phyloP scores from a whole-genome alignment of 2,329 filamentous ascomycete species.

The Fusarium falciforme region DNA sequence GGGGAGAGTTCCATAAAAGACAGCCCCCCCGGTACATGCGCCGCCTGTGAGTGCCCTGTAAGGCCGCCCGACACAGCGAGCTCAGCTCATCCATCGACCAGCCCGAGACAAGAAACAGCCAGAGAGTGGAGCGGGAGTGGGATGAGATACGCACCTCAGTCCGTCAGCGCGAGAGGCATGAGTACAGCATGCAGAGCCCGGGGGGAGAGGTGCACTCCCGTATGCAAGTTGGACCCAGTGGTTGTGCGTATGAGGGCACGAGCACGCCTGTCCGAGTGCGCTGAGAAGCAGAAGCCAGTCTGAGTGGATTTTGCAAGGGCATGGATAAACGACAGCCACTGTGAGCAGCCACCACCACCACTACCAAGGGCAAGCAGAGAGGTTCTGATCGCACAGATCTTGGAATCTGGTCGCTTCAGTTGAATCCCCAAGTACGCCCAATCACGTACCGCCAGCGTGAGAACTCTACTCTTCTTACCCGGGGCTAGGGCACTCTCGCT shows the following conservation, averaged over 20 bases:
- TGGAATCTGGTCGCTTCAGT: not conserved
- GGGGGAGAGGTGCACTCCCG: not conserved
- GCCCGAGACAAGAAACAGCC: not conserved
- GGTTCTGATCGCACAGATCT: conserved; percentile 2
- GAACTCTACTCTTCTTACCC: not conserved
- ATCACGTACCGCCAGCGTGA: not conserved
- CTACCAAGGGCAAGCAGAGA: not conserved
- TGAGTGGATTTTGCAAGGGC: conserved; percentile 5
- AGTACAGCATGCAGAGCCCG: not conserved
- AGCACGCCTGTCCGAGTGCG: not conserved
- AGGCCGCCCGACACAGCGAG: conserved; percentile 3
- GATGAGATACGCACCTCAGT: not conserved
- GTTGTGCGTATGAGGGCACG: not conserved
- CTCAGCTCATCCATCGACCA: conserved; percentile 11
- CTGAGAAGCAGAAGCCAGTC: not conserved
- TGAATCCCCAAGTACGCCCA: not conserved
- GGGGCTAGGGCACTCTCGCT: not conserved
- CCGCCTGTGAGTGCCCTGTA: conserved; percentile 6
- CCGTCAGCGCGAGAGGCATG: not conserved
- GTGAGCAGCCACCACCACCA: not conserved
- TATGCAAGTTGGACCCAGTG: not conserved
- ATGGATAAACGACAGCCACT: conserved; percentile 13
- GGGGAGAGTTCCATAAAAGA: conserved; percentile 23
- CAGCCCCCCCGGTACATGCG: conserved; percentile 10
- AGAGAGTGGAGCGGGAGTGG: conserved; percentile 4